Evolutionary conservation across 345 rosid species (phyloP), one percentile per base, ranked within the genome.

Genomic region (Hibiscus trionum): DNA sequence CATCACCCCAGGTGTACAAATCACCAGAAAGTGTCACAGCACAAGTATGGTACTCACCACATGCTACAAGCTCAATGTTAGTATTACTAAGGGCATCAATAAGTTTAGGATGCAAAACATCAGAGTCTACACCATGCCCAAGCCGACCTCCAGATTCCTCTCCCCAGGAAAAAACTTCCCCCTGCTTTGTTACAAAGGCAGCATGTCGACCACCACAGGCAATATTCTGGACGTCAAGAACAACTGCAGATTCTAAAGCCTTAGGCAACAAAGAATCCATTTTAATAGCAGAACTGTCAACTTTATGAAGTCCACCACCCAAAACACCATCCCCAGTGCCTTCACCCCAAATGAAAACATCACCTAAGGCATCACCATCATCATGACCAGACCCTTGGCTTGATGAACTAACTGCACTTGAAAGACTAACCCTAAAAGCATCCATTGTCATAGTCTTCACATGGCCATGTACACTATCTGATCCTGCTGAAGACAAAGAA

Each of bases 401-500:
- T 72, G 91, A 87, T 58, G 91, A 87, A 77, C 95, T 89, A 78
- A 87, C 88, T 71, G 91, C 97, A 88, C 99, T 95, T 50, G 97
- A 95, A 78, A 95, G 78, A 84, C 99, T 95, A 77, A 95, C 97
- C 84, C 99, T 89, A 78, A 89, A 88, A 80, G 93, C 88, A 78
- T 95, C 99, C 87, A 86, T 75, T 55, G 77, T 76, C 87, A 82
- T 85, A 68, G 85, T 78, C 80, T 83, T 92, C 91, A 87, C 82
- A 75, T 92, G 93, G 73, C 95, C 90, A 84, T 90, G 93, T 75
- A 95, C 74, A 76, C 91, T 90, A 73, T 95, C 97, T 0, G 97
- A 90, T 74, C 97, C 99, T 70, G 97, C 98, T 21, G 99, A 95
- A 58, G 97, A 92, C 81, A 95, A 74, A 78, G 99, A 95, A 84